Evolutionary conservation across 2,329 filamentous ascomycete genomes (phyloP).

Genomic region (Camptophora hylomeconis): DNA sequence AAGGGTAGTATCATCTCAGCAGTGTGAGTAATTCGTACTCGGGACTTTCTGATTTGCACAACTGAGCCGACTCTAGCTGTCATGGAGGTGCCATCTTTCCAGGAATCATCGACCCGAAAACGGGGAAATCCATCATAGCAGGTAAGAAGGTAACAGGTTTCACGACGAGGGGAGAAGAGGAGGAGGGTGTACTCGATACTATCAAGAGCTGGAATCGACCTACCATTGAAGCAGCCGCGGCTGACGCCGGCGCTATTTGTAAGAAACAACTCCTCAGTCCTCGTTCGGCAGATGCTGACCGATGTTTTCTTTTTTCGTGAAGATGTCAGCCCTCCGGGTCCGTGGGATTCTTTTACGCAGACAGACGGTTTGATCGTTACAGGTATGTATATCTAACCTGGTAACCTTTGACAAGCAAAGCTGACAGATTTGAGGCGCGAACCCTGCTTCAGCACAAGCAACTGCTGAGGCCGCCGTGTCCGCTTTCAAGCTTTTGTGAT

Average conservation of each 20-base stretch:
- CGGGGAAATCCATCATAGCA: conserved; percentile 22
- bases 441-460: conserved; percentile 23
- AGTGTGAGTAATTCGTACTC: conserved; percentile 17
- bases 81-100: conserved; percentile 28
- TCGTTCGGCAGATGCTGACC: too few species aligned
- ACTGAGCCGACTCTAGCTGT: conserved; percentile 15
- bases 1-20: conserved; percentile 22
- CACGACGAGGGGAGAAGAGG: conserved; percentile 24
- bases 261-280: too few species aligned
- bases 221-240: conserved; percentile 21
- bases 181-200: conserved; percentile 23
- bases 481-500: conserved; percentile 20
- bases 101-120: conserved; percentile 20
- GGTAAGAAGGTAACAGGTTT: conserved; percentile 28
- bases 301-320: too few species aligned
- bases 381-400: too few species aligned
- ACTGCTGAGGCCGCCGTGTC: conserved; percentile 22
- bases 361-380: conserved; percentile 25
- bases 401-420: too few species aligned
- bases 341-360: conserved; percentile 17
- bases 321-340: conserved; percentile 6
- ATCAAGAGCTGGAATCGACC: conserved; percentile 22
- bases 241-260: conserved; percentile 21
- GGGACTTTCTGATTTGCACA: neutral
- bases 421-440: too few species aligned